These are phyloP conservation scores for Aristolochia contorta DNA, from an alignment of 164 flowering plant genomes.

Conservation along the genomic window DNA sequence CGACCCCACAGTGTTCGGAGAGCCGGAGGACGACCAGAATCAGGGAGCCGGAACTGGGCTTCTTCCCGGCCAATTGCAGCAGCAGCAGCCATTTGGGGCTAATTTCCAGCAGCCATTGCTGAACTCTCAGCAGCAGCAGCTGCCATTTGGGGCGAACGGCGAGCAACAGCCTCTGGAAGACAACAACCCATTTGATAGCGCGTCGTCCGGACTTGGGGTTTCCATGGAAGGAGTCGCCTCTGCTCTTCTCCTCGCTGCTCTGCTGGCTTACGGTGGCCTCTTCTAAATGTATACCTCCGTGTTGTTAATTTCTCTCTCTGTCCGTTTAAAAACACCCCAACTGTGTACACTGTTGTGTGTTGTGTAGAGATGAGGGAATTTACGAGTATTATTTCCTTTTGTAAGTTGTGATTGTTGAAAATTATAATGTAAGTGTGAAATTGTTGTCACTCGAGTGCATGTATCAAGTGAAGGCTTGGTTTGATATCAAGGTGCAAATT, in stretches of 20 bases:
- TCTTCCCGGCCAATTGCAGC: no score
- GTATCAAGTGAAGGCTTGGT: no score
- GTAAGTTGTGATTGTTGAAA: not conserved
- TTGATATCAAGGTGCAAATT: no score
- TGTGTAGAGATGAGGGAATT: not conserved
- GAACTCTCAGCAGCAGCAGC: conserved; percentile 3
- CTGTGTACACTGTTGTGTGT: no score
- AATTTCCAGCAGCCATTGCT: not conserved
- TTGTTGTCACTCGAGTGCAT: no score
- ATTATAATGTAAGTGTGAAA: not conserved
- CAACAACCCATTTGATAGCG: conserved; percentile 32
- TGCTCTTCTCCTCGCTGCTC: conserved; percentile 10
- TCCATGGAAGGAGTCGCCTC: not conserved
- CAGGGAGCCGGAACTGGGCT: conserved; percentile 4
- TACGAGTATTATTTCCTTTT: not conserved
- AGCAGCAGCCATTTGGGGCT: no score
- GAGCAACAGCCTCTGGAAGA: conserved; percentile 22
- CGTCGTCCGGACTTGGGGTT: conserved; percentile 9
- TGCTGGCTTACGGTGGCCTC: not conserved
- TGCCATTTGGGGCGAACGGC: conserved; percentile 20
- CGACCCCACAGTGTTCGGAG: conserved; percentile 15
- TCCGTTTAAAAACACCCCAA: no score
- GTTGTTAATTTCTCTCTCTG: no score
- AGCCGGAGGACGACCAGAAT: conserved; percentile 7
- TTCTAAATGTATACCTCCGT: no score